Percentiles rank a stretch among this genome's conserved stretches.
These are phyloP conservation scores for Pseudogymnoascus sp. DNA, from an alignment of 2,329 filamentous ascomycete genomes.

Conservation along the genomic window DNA sequence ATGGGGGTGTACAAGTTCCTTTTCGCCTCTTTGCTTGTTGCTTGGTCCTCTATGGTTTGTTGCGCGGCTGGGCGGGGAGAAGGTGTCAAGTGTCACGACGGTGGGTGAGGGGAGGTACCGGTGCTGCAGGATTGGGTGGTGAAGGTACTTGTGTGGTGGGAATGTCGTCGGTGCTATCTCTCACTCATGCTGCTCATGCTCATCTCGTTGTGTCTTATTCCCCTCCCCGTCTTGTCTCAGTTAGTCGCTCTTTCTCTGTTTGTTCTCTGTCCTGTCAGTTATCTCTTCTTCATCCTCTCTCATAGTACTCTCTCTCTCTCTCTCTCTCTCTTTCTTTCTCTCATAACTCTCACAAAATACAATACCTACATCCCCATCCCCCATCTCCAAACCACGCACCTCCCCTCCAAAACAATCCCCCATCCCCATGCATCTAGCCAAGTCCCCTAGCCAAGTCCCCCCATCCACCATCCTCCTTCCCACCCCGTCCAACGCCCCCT, in stretches of 20 bases:
- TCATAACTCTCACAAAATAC: neutral
- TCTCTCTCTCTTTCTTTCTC: neutral
- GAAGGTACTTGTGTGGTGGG: neutral
- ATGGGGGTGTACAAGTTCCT: neutral
- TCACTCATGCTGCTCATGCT: neutral
- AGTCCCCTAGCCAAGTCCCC: neutral
- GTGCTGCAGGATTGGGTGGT: neutral
- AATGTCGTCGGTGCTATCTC: neutral
- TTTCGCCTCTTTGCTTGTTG: neutral
- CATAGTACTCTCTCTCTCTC: neutral
- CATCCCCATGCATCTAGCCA: neutral
- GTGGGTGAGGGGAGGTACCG: neutral
- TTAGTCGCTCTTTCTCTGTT: neutral
- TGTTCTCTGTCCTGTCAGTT: neutral
- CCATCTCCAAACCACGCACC: too few species aligned
- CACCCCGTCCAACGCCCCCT: neutral
- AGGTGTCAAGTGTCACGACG: neutral
- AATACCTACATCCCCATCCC: neutral
- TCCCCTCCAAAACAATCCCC: neutral
- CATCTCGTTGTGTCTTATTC: neutral
- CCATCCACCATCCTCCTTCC: neutral
- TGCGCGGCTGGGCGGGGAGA: neutral
- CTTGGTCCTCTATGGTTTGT: too few species aligned
- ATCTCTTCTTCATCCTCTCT: neutral
- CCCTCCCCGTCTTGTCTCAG: neutral